phyloP scores from a whole-genome alignment of 495 filamentous ascomycete species.

The Talaromyces liani region DNA sequence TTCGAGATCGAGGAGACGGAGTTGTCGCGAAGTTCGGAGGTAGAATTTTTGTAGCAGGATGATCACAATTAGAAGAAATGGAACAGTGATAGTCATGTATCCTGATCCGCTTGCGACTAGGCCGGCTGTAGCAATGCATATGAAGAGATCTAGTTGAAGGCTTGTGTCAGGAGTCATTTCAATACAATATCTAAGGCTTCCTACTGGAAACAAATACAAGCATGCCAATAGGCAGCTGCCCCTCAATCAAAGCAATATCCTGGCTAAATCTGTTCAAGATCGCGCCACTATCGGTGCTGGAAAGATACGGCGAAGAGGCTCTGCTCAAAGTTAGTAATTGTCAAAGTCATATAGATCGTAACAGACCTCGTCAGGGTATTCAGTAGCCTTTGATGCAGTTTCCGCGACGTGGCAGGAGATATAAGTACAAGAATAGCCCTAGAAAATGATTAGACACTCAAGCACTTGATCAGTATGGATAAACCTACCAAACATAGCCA shows the following conservation, averaged over 20 bases:
- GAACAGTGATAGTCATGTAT: slow-evolving; percentile 44
- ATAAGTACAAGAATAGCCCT: slow-evolving; percentile 5
- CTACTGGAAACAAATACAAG: slow-evolving; percentile 1
- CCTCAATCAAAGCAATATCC: slow-evolving; percentile 54
- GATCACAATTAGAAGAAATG: slow-evolving; percentile 35
- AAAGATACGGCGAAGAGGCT: slow-evolving; percentile 40
- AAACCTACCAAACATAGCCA: slow-evolving; percentile 4
- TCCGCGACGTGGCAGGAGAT: slow-evolving; percentile 1
- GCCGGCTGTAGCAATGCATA: background rate
- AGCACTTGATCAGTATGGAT: background rate
- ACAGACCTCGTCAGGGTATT: slow-evolving; percentile 2
- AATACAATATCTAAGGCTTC: background rate
- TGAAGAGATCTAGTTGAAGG: slow-evolving; percentile 1
- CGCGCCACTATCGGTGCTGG: slow-evolving; percentile 35
- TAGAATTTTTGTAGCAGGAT: slow-evolving; percentile 54
- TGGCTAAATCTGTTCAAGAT: slow-evolving; percentile 52
- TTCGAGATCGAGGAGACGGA: slow-evolving; percentile 52
- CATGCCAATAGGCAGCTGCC: slow-evolving; percentile 35
- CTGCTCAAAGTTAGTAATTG: slow-evolving; percentile 6
- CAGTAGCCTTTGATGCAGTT: slow-evolving; percentile 2
- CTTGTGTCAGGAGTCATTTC: background rate
- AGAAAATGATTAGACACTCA: background rate
- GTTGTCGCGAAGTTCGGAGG: slow-evolving; percentile 53
- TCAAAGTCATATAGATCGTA: background rate
- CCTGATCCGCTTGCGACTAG: slow-evolving; percentile 24